Base-by-base conservation (phyloP, 1,139 yeast genomes). In the Saccharomycopsis hybrid region DNA sequence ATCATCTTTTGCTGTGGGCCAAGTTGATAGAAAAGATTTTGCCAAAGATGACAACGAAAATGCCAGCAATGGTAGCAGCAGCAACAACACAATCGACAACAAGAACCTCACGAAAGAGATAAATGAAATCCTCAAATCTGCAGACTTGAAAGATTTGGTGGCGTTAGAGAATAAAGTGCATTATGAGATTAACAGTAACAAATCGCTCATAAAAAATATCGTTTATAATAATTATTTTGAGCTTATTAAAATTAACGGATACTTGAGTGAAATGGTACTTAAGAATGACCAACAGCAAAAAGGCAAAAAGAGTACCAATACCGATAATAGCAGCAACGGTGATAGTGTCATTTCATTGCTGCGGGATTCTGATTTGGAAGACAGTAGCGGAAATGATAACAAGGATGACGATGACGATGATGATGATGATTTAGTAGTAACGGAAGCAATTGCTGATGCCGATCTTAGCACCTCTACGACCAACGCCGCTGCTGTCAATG, bases 171-270 rank as follows among this genome's bases (percentile, higher is more conserved):
- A 53, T 30, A 43, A 47, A 13, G 38, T 53, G 18, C 54, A 53
- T 43, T 40, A 43, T 30, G 43, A 51, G 11, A 51, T 51, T 2
- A 43, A 42, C 25, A 48, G 46, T 18, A 51, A 49, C 32, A 53
- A 48, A 37, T 44, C 54, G 5, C 32, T 53, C 18, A 53, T 51
- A 7, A 53, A 53, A 30, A 53, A 53, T 35, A 53, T 53, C 18
- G 48, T 53, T 25, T 53, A 53, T 36, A 51, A 53, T 35, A 53
- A 53, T 30, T 53, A 53, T 33, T 53, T 47, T 18, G 55, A 53
- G 30, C 38, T 53, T 11, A 50, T 53, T 8, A 47, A 46, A 35
- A 53, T 53, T 11, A 53, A 53, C 36, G 45, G 35, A 2, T 41
- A 43, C 30, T 43, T 53, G 35, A 45, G 38, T n/a, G 52, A 53